Percentiles rank a stretch among this genome's conserved stretches.
Conservation (phyloP, 2,329 filamentous ascomycete genomes). For the Scytalidium sp. region DNA sequence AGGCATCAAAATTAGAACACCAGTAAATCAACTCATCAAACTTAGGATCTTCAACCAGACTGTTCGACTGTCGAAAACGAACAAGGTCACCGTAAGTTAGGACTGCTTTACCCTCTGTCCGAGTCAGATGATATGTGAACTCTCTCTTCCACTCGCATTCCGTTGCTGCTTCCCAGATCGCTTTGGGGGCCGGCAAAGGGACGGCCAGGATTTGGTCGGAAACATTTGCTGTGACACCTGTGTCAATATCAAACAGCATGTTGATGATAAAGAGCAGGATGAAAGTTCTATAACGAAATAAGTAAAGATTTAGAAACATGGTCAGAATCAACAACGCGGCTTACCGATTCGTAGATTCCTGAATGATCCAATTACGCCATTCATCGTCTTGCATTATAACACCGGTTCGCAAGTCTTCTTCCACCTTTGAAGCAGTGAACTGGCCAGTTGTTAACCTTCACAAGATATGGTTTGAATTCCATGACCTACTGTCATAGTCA, state of each 20-base stretch:
- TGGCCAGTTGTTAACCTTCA: neutral
- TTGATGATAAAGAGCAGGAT: slow-evolving; percentile 6
- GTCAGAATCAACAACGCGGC: neutral
- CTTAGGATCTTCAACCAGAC: neutral
- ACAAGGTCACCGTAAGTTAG: slow-evolving; percentile 4
- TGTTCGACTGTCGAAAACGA: neutral
- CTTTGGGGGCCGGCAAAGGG: slow-evolving; percentile 2
- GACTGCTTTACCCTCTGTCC: neutral
- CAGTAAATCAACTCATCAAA: slow-evolving; percentile 3
- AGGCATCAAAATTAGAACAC: slow-evolving; percentile 4
- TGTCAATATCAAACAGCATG: slow-evolving; percentile 4
- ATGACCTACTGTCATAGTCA: neutral
- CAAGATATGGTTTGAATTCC: neutral
- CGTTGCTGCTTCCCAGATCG: slow-evolving; percentile 1
- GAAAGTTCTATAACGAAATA: slow-evolving; percentile 1
- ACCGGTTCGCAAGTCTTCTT: neutral
- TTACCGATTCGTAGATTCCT: slow-evolving; percentile 3
- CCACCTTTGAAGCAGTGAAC: neutral
- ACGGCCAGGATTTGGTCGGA: slow-evolving; percentile 1
- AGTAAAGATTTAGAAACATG: neutral
- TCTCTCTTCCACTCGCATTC: slow-evolving; percentile 4
- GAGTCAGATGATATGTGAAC: neutral
- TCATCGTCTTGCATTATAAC: neutral
- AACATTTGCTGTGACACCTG: neutral
- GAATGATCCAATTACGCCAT: slow-evolving; percentile 4